A percentile compares a stretch with the other conserved stretches of the same genome.
These are phyloP conservation scores for Schizothecium vesticola DNA, from an alignment of 495 filamentous ascomycete genomes.

Conservation along the genomic window DNA sequence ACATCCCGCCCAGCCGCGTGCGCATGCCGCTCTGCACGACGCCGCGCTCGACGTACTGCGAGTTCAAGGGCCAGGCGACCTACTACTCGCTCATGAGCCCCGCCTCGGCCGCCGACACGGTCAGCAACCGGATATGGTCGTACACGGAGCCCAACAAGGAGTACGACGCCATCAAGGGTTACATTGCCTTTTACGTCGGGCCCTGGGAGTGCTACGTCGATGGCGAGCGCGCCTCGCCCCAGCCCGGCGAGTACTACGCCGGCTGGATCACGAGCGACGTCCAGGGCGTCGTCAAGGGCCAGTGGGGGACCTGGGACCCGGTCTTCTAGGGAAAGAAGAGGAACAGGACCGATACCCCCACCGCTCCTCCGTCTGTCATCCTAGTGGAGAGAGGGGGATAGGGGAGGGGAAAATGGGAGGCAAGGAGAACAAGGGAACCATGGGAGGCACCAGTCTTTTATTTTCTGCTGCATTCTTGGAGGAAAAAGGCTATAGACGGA, in stretches of 20 bases:
- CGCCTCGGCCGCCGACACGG: slow-evolving; percentile 28
- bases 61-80: slow-evolving; percentile 53
- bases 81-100: slow-evolving; percentile 42
- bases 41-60: slow-evolving; percentile 44
- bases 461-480: neutral
- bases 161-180: slow-evolving; percentile 46
- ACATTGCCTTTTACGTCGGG: slow-evolving; percentile 48
- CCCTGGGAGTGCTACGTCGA: slow-evolving; percentile 58
- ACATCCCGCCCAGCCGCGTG: slow-evolving; percentile 44
- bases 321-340: slow-evolving; percentile 8
- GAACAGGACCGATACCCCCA: neutral
- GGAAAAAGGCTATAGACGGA: neutral
- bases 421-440: neutral
- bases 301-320: slow-evolving; percentile 37
- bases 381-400: neutral
- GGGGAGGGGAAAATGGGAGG: neutral
- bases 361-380: too few species aligned
- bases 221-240: slow-evolving; percentile 52
- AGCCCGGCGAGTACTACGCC: slow-evolving; percentile 56
- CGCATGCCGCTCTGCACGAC: slow-evolving; percentile 40
- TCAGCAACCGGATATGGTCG: slow-evolving; percentile 49
- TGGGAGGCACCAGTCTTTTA: neutral
- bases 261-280: slow-evolving; percentile 55
- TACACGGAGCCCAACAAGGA: slow-evolving; percentile 46
- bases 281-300: slow-evolving; percentile 50